These are phyloP conservation scores for Ampelomyces quisqualis DNA, from an alignment of 2,329 filamentous ascomycete species.

Conservation along the genomic window DNA sequence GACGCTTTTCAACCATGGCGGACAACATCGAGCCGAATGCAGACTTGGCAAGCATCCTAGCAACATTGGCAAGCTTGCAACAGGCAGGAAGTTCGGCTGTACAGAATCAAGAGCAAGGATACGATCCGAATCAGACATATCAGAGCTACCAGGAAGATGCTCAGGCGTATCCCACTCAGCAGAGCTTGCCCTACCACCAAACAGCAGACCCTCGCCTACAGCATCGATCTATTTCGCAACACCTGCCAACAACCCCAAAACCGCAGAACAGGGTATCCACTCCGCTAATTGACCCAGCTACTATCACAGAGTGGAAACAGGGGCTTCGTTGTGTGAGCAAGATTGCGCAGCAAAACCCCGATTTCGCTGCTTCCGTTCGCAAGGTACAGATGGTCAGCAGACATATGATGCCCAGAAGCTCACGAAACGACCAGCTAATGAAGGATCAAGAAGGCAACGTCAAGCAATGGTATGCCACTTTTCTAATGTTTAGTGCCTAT, in stretches of 20 bases:
- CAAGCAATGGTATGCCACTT: constrained; percentile 50
- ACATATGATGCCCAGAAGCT: constrained; percentile 4
- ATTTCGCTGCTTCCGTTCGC: constrained; percentile 45
- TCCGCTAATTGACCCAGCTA: constrained; percentile 47
- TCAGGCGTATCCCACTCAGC: constrained; percentile 4
- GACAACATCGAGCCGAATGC: constrained; percentile 25
- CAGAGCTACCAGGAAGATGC: constrained; percentile 5
- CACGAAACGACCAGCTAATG: constrained; percentile 53
- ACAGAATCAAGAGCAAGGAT: constrained; percentile 15
- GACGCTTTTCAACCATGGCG: constrained; percentile 29
- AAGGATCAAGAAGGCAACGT: constrained; percentile 64
- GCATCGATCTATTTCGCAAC: constrained; percentile 18
- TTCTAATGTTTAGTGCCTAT: no score
- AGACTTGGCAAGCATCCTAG: constrained; percentile 40
- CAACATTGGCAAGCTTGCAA: constrained; percentile 37
- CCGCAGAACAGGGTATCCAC: constrained; percentile 22
- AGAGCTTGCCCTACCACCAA: constrained; percentile 9
- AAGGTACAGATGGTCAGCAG: constrained; percentile 32
- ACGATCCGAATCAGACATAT: constrained; percentile 5
- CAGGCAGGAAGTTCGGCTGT: constrained; percentile 14
- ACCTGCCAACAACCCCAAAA: constrained; percentile 12
- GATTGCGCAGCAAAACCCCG: constrained; percentile 47
- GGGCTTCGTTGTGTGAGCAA: constrained; percentile 52
- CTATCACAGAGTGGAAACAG: constrained; percentile 52
- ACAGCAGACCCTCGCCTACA: constrained; percentile 25